Conservation (phyloP, 2,329 filamentous ascomycete genomes). For the Triangularia verruculosa region DNA sequence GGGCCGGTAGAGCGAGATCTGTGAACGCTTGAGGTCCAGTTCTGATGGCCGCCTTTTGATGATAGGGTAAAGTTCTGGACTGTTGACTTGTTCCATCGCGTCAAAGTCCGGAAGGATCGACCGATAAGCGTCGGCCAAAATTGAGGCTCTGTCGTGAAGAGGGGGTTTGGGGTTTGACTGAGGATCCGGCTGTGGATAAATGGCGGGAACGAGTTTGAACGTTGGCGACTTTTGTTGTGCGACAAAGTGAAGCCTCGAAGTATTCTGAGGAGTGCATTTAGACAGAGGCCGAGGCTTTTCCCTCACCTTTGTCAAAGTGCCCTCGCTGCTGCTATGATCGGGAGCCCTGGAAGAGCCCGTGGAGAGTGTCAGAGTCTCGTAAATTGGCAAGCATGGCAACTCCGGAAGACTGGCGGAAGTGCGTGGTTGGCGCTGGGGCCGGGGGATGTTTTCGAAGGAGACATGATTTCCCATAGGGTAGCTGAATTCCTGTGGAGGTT, state of each 20-base stretch:
- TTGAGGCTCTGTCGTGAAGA: conserved; percentile 17
- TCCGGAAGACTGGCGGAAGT: not conserved
- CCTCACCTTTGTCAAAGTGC: not conserved
- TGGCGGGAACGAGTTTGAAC: not conserved
- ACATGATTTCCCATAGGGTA: conserved; percentile 1
- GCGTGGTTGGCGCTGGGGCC: not conserved
- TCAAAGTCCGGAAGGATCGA: conserved; percentile 18
- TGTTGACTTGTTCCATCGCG: conserved; percentile 3
- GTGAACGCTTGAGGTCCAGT: not conserved
- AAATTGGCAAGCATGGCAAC: conserved; percentile 1
- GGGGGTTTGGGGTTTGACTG: not conserved
- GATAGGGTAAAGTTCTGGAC: not conserved
- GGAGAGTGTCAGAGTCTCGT: conserved; percentile 1
- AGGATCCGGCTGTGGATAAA: not conserved
- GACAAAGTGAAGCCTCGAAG: not conserved
- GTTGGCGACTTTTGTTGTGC: not conserved
- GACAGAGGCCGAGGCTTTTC: not conserved
- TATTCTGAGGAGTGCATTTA: not conserved
- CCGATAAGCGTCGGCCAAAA: conserved; percentile 18
- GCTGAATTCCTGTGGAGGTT: not conserved
- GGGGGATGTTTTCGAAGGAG: conserved; percentile 3
- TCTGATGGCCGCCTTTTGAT: not conserved
- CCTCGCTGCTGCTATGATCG: not conserved
- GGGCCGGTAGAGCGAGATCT: not conserved
- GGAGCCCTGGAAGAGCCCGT: not conserved